A percentile compares a stretch with the other conserved stretches of the same genome.
phyloP scores from a whole-genome alignment of 225 moss, liverwort and hornwort species.

The Asterella californica region DNA sequence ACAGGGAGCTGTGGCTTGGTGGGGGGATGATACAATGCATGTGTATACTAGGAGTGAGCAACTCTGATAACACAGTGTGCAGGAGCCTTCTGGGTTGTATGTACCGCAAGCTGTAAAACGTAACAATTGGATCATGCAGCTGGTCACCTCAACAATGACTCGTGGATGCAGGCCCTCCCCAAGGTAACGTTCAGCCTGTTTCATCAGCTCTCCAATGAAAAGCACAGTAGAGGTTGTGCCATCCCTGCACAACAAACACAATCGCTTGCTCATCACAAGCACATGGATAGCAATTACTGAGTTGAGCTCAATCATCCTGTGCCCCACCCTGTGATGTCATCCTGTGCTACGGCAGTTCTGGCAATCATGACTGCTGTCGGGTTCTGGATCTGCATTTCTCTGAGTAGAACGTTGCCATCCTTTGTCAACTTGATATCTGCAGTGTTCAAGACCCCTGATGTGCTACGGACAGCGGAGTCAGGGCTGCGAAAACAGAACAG shows the following conservation, averaged over 20 bases:
- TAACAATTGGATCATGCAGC: background rate
- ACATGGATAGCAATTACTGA: too few relatives aligned
- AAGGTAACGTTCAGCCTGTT: slow-evolving; percentile 63
- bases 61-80: slow-evolving; percentile 8
- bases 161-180: slow-evolving; percentile 62
- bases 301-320: too few relatives aligned
- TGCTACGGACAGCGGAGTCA: slow-evolving; percentile 33
- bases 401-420: slow-evolving; percentile 64
- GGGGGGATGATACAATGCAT: too few relatives aligned
- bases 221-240: slow-evolving; percentile 61
- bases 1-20: too few relatives aligned
- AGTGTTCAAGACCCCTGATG: slow-evolving; percentile 59
- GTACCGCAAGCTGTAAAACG: background rate
- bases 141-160: slow-evolving; percentile 55
- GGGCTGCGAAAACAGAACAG: background rate
- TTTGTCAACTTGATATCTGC: slow-evolving; percentile 73
- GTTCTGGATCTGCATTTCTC: slow-evolving; percentile 79
- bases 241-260: too few relatives aligned
- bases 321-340: slow-evolving; percentile 68
- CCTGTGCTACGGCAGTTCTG: slow-evolving; percentile 65
- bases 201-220: slow-evolving; percentile 70
- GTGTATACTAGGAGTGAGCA: too few relatives aligned
- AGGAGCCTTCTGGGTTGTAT: background rate
- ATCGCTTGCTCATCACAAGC: too few relatives aligned
- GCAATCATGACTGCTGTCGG: slow-evolving; percentile 76